Base-by-base conservation (phyloP, 2,329 filamentous ascomycete genomes). In the Pseudomassariella vexata region DNA sequence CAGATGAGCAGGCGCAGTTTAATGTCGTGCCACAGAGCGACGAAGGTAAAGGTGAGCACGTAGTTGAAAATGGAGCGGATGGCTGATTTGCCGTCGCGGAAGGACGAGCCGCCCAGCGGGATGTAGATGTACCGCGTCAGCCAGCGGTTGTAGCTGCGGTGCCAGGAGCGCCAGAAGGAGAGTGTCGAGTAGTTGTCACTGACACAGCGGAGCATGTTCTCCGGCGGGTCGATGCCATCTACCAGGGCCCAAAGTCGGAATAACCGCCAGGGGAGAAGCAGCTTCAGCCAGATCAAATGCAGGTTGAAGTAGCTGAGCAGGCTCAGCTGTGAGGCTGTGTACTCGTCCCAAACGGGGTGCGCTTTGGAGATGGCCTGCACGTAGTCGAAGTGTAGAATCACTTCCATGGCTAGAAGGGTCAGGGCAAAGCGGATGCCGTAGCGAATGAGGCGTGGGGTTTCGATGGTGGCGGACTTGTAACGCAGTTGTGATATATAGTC, bases 191-290 rank as follows among this genome's bases (percentile, higher is more conserved):
- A 95, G 58, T 96, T 96, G 65, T 98, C 79, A 52, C 81, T 89
- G 62, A 95, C 87, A 60, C 94, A 98, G 46, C 92, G 85, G 34
- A 95, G 76, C 87, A 98, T 95, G 63, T 98, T 98, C 63, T 98
- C 92, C 0, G 92, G 90, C 0, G 92, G 87, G 52, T 98, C 92
- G 46, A 98, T 78, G 39, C 85, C 86, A 55, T 98, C 92, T 11
- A 89, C 55, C 4, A 98, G 73, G 0, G 86, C 73, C 92, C 92
- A 98, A n/a, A 98, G 77, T 5, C 94, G 85, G 74, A 96, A 96
- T 57, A 96, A 82, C n/a, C 92, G 84, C 89, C 90, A 98, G 1
- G 92, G 92, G 6, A 98, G 77, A 5, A 98, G 78, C 2, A 98
- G 78, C 57, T 98, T 98, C 28, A 98, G 73, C 94, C 94, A 98